These are phyloP conservation scores for Venturia effusa DNA, from an alignment of 2,329 filamentous ascomycete genomes.

Conservation along the genomic window DNA sequence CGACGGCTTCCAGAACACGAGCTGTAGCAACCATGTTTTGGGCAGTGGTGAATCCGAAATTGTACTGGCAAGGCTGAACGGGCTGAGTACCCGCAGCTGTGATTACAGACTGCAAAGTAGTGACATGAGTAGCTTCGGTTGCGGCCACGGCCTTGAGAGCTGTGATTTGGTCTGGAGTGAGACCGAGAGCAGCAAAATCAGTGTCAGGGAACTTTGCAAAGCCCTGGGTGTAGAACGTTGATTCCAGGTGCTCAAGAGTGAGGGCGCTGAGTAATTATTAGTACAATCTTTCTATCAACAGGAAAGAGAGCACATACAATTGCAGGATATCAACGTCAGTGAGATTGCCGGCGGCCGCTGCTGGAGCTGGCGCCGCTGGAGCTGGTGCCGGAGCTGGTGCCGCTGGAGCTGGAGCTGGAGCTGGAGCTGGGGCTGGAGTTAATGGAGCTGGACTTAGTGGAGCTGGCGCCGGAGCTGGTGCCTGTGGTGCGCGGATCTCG, in stretches of 20 bases:
- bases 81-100: slow-evolving; percentile 52
- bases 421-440: slow-evolving; percentile 12
- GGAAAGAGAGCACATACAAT: slow-evolving; percentile 33
- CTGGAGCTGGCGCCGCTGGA: slow-evolving; percentile 5
- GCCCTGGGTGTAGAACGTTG: slow-evolving; percentile 60
- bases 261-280: slow-evolving; percentile 45
- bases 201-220: slow-evolving; percentile 54
- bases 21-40: slow-evolving; percentile 58
- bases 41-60: slow-evolving; percentile 57
- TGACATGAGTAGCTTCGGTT: slow-evolving; percentile 54
- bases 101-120: slow-evolving; percentile 48
- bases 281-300: slow-evolving; percentile 18
- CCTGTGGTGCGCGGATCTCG: slow-evolving; percentile 9
- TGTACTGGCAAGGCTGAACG: slow-evolving; percentile 59
- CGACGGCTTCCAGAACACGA: slow-evolving; percentile 59
- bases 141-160: slow-evolving; percentile 52
- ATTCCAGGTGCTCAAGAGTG: slow-evolving; percentile 65
- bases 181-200: slow-evolving; percentile 54
- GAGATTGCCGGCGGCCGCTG: slow-evolving; percentile 21
- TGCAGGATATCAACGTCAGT: slow-evolving; percentile 42
- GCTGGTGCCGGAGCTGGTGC: slow-evolving; percentile 2
- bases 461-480: not conserved
- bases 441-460: slow-evolving; percentile 2
- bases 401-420: slow-evolving; percentile 15
- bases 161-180: slow-evolving; percentile 42